phyloP scores from a whole-genome alignment of 805 yeast genomes.

The Pichia membranifaciens region DNA sequence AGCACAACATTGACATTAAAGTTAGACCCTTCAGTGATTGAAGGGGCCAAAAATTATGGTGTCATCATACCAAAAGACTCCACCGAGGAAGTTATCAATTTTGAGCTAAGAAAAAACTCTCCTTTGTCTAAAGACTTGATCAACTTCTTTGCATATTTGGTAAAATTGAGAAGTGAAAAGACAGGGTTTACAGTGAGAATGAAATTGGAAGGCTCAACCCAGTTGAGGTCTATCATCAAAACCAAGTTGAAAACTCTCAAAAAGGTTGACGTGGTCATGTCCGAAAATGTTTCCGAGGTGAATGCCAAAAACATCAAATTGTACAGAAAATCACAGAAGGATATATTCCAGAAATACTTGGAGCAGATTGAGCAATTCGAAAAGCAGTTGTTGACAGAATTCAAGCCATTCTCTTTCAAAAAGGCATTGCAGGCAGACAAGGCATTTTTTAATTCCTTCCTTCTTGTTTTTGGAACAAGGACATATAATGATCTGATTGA shows the following conservation, averaged over 20 bases:
- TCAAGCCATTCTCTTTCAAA: constrained; percentile 54
- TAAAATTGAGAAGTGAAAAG: constrained; percentile 44
- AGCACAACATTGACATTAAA: constrained; percentile 55
- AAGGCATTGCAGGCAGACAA: constrained; percentile 38
- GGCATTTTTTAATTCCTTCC: constrained; percentile 36
- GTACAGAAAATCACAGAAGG: constrained; percentile 46
- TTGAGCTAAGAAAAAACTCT: constrained; percentile 24
- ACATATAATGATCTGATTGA: constrained; percentile 46
- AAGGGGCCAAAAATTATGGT: constrained; percentile 33
- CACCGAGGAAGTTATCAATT: constrained; percentile 34
- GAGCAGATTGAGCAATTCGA: constrained; percentile 44
- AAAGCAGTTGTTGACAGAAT: constrained; percentile 36
- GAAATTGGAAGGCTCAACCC: constrained; percentile 55
- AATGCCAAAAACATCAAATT: constrained; percentile 34
- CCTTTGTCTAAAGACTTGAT: constrained; percentile 39
- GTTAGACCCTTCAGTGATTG: constrained; percentile 33
- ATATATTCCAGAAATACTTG: constrained; percentile 38
- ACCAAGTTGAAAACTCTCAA: constrained; percentile 42
- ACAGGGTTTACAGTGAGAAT: constrained; percentile 42
- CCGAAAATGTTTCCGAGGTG: constrained; percentile 17
- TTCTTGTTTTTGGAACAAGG: constrained; percentile 51
- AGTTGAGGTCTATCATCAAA: constrained; percentile 45
- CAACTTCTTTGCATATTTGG: constrained; percentile 49
- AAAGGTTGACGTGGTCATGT: constrained; percentile 23
- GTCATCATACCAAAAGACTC: constrained; percentile 37